A percentile compares a stretch with the other conserved stretches of the same genome.
These are phyloP conservation scores for Pythium folliculosum DNA, from an alignment of 352 stramenopile genomes.

Conservation along the genomic window DNA sequence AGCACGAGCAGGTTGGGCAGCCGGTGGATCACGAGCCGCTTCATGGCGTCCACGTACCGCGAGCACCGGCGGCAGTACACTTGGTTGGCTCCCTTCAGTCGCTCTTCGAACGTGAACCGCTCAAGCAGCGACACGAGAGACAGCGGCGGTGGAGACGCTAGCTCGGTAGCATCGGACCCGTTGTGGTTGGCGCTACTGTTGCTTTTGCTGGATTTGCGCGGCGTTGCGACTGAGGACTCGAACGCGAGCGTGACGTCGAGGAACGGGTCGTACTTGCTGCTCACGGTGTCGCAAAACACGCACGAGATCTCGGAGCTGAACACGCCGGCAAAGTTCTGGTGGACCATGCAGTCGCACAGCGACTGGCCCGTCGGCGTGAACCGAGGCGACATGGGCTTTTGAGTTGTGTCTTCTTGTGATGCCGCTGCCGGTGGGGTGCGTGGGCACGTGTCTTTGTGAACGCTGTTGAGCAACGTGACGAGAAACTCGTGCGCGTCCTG, in stretches of 20 bases:
- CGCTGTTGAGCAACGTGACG: slow-evolving; percentile 55
- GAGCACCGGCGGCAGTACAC: slow-evolving; percentile 62
- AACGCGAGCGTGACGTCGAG: slow-evolving; percentile 73
- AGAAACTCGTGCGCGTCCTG: slow-evolving; percentile 83
- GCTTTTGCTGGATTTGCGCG: slow-evolving; percentile 12
- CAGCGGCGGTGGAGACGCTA: slow-evolving; percentile 6
- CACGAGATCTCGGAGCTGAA: slow-evolving; percentile 62
- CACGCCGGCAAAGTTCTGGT: slow-evolving; percentile 72
- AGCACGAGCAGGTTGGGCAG: slow-evolving; percentile 74
- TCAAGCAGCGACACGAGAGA: slow-evolving; percentile 44
- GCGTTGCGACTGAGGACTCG: slow-evolving; percentile 24
- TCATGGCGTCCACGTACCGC: slow-evolving; percentile 60
- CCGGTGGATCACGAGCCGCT: slow-evolving; percentile 61
- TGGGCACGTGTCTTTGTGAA: slow-evolving; percentile 63
- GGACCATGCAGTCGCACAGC: slow-evolving; percentile 70
- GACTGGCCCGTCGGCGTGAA: slow-evolving; percentile 60
- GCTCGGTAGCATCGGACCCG: neutral
- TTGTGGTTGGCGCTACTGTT: neutral
- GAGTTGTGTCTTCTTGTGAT: neutral
- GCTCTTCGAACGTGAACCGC: slow-evolving; percentile 56
- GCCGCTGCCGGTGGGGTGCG: slow-evolving; percentile 13
- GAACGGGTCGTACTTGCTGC: slow-evolving; percentile 69
- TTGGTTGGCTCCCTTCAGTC: slow-evolving; percentile 57
- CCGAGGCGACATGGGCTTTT: slow-evolving; percentile 40
- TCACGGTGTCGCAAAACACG: slow-evolving; percentile 49